Conservation (phyloP, 345 rosid genomes). For the Populus simonii region DNA sequence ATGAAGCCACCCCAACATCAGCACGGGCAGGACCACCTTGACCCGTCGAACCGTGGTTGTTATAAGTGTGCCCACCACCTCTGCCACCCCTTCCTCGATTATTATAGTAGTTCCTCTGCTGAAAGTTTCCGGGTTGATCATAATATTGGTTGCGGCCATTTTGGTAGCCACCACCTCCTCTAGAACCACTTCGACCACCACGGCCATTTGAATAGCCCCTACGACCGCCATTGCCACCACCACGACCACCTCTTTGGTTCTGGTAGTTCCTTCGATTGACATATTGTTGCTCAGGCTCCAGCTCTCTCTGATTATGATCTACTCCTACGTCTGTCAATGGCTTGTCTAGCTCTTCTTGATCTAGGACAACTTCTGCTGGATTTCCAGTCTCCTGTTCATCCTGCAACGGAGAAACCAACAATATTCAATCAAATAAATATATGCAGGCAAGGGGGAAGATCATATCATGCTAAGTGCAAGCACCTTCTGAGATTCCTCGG, state of each 20-base stretch:
- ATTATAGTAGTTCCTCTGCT: conserved; percentile 63
- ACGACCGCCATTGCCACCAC: conserved; percentile 58
- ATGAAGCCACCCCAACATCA: conserved; percentile 53
- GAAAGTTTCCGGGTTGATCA: conserved; percentile 64
- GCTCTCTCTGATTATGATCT: conserved; percentile 38
- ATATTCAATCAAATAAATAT: neutral
- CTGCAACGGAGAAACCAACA: conserved; percentile 27
- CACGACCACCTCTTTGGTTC: conserved; percentile 69
- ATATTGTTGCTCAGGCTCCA: conserved; percentile 47
- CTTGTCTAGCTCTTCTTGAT: conserved; percentile 43
- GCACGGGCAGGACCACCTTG: conserved; percentile 50
- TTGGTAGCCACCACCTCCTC: conserved; percentile 58
- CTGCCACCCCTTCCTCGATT: conserved; percentile 59
- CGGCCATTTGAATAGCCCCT: conserved; percentile 69
- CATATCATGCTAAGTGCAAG: neutral
- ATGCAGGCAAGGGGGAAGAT: no score
- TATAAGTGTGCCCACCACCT: conserved; percentile 48
- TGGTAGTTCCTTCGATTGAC: conserved; percentile 55
- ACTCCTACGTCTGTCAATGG: conserved; percentile 34
- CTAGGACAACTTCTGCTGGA: conserved; percentile 36
- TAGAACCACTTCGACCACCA: conserved; percentile 64
- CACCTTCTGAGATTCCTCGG: conserved; percentile 52
- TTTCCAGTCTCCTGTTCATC: conserved; percentile 46
- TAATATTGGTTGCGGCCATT: conserved; percentile 63
- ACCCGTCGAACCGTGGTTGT: conserved; percentile 37